Percentiles rank a stretch among this genome's conserved stretches.
Evolutionary conservation across 108 stramenopile genomes (phyloP).

Genomic region (Skeletonema grethae): DNA sequence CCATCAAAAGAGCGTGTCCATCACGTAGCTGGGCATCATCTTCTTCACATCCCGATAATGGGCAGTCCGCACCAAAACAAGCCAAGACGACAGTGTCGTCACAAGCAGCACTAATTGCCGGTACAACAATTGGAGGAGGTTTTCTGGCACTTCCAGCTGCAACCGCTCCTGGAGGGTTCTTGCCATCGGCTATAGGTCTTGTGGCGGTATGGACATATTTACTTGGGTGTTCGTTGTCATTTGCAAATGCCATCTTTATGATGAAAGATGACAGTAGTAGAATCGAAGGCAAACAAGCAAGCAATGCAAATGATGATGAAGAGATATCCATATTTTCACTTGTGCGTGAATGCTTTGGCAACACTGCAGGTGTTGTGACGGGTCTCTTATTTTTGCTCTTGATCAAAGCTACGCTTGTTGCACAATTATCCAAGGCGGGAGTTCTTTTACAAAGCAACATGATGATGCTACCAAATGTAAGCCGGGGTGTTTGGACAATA

Average conservation of each 20-base stretch:
- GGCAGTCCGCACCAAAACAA: neutral
- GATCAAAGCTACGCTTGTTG: slow-evolving; percentile 26
- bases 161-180: slow-evolving; percentile 32
- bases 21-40: neutral
- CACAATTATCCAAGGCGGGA: slow-evolving; percentile 32
- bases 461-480: neutral
- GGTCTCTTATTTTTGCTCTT: slow-evolving; percentile 22
- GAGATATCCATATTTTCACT: slow-evolving; percentile 25
- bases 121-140: slow-evolving; percentile 42
- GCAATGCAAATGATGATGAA: neutral
- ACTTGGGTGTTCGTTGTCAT: slow-evolving; percentile 18
- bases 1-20: neutral
- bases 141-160: slow-evolving; percentile 38
- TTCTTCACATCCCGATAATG: neutral
- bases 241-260: slow-evolving; percentile 34
- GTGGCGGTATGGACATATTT: slow-evolving; percentile 26
- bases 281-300: neutral
- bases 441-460: slow-evolving; percentile 4
- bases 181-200: slow-evolving; percentile 30
- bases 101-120: slow-evolving; percentile 38
- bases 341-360: slow-evolving; percentile 28
- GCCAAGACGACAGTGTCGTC: slow-evolving; percentile 15
- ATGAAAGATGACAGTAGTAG: neutral
- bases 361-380: slow-evolving; percentile 7
- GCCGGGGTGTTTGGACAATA: slow-evolving; percentile 7